Percentiles rank a stretch among this genome's conserved stretches.
Conservation (phyloP, 2,329 filamentous ascomycete genomes). For the Penicillium aurantiogriseum region DNA sequence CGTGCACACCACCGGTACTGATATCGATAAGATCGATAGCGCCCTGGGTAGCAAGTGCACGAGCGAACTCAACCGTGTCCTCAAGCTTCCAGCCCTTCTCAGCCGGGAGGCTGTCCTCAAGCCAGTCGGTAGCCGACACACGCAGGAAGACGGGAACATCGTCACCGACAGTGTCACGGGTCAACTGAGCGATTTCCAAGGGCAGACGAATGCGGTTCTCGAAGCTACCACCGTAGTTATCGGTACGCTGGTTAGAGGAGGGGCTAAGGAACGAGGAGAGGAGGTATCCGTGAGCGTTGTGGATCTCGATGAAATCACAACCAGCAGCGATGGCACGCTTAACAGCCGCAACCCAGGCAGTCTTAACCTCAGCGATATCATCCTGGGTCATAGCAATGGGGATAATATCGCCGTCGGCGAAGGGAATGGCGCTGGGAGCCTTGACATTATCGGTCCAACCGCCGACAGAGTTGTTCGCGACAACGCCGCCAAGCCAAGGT, state of each 20-base stretch:
- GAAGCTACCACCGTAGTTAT: conserved; percentile 52
- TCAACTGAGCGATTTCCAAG: conserved; percentile 64
- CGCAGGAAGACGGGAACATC: conserved; percentile 70
- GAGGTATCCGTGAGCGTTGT: conserved; percentile 76
- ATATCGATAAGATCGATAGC: conserved; percentile 78
- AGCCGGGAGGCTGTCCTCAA: conserved; percentile 62
- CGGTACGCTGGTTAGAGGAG: conserved; percentile 65
- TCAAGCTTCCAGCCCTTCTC: conserved; percentile 65
- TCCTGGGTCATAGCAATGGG: conserved; percentile 68
- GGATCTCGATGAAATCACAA: conserved; percentile 75
- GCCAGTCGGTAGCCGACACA: conserved; percentile 72
- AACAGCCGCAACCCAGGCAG: conserved; percentile 59
- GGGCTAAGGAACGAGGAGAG: conserved; percentile 68
- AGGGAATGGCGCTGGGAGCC: conserved; percentile 62
- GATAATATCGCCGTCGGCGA: conserved; percentile 57
- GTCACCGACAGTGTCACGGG: conserved; percentile 62
- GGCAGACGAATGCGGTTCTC: conserved; percentile 66
- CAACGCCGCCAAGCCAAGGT: conserved; percentile 45
- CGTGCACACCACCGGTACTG: conserved; percentile 70
- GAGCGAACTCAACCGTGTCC: conserved; percentile 63
- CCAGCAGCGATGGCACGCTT: conserved; percentile 65
- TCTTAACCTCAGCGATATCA: conserved; percentile 67
- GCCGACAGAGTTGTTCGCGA: conserved; percentile 52
- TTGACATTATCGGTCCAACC: conserved; percentile 57
- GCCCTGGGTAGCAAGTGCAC: conserved; percentile 67